Evolutionary conservation across 2,329 filamentous ascomycete genomes (phyloP).

Genomic region (Fusarium neocosmosporiellum): DNA sequence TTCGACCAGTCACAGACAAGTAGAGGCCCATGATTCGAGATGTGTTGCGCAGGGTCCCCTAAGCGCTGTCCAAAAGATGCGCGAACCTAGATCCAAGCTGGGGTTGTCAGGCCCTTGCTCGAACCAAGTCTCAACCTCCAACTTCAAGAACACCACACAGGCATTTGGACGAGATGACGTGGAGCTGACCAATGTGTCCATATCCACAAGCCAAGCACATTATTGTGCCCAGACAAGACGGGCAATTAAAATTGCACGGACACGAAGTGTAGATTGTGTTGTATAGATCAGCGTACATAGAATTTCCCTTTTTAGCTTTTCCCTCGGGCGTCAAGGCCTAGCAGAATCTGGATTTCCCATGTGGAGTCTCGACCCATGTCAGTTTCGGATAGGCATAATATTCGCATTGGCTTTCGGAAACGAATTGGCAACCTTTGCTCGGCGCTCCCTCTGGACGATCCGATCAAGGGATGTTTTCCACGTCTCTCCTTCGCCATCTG

Average conservation of each 20-base stretch:
- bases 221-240: background rate
- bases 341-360: background rate
- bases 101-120: background rate
- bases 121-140: constrained; percentile 3
- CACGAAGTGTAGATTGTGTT: background rate
- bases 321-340: background rate
- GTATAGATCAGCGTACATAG: background rate
- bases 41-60: background rate
- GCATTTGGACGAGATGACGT: background rate
- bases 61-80: background rate
- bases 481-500: background rate
- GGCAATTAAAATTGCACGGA: background rate
- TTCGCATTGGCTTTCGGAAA: background rate
- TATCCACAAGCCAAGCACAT: background rate
- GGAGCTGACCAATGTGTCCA: background rate
- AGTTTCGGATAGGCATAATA: background rate
- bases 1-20: constrained; percentile 23
- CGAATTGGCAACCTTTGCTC: background rate
- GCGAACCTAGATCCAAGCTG: constrained; percentile 1
- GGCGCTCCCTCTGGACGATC: background rate
- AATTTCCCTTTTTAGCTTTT: background rate
- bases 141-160: background rate
- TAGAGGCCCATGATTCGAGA: constrained; percentile 25
- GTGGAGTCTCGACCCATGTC: background rate
- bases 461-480: background rate